phyloP scores from a whole-genome alignment of 225 moss, liverwort and hornwort species.

The Antitrichia curtipendula region DNA sequence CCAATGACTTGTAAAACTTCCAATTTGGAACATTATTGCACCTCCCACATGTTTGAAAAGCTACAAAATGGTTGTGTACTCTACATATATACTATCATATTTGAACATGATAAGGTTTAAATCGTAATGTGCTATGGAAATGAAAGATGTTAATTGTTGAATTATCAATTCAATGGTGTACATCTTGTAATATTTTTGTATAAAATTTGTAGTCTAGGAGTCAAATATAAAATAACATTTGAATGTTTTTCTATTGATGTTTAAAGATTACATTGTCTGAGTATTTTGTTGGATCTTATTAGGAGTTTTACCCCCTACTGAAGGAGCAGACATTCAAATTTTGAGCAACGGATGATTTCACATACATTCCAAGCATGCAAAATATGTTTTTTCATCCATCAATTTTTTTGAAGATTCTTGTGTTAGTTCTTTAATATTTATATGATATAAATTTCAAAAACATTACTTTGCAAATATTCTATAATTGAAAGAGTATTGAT shows the following conservation, averaged over 20 bases:
- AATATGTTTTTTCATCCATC: not conserved
- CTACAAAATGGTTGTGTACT: not conserved
- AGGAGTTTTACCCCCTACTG: too few species aligned
- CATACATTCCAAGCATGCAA: too few species aligned
- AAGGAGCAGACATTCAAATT: fast-evolving
- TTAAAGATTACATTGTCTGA: not conserved
- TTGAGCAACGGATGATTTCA: not conserved
- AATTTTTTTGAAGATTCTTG: not conserved
- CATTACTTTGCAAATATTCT: not conserved
- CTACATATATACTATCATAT: not conserved
- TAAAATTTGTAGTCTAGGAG: too few species aligned
- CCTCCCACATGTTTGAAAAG: not conserved
- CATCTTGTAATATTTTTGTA: not conserved
- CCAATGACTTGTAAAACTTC: not conserved
- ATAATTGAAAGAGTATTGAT: not conserved
- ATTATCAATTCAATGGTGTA: not conserved
- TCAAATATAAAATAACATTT: not conserved
- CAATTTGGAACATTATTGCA: not conserved
- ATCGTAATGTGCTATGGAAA: not conserved
- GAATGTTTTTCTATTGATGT: not conserved
- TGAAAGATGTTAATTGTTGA: not conserved
- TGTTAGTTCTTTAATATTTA: not conserved
- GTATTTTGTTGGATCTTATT: not conserved
- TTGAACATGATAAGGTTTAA: not conserved
- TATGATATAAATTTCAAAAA: not conserved